A percentile compares a stretch with the other conserved stretches of the same genome.
Conservation (phyloP, 163 green algal species). For the Chlorella variabilis region DNA sequence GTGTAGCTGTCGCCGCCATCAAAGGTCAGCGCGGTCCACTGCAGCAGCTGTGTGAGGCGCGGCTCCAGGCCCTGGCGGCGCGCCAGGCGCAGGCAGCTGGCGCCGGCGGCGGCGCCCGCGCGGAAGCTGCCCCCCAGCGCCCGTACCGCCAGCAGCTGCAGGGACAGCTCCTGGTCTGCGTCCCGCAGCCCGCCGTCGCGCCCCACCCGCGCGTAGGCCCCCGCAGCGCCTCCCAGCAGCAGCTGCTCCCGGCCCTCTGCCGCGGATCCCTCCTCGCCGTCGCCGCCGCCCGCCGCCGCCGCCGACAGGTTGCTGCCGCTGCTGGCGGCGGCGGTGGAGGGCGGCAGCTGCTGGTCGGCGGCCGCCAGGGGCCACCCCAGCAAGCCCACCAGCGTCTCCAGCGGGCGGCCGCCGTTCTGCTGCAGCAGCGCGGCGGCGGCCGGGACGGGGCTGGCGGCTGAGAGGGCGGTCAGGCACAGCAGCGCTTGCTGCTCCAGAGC, state of each 20-base stretch:
- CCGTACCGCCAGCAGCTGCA: slow-evolving; percentile 44
- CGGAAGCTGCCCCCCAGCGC: slow-evolving; percentile 11
- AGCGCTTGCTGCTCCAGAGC: slow-evolving; percentile 19
- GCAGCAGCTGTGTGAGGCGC: slow-evolving; percentile 49
- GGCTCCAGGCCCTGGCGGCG: slow-evolving; percentile 26
- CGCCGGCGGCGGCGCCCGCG: neutral
- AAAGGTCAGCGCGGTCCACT: slow-evolving; percentile 52
- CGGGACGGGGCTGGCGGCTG: neutral
- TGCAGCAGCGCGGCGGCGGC: slow-evolving; percentile 4
- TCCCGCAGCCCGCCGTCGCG: slow-evolving; percentile 2
- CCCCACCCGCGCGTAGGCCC: neutral
- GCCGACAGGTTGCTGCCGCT: neutral
- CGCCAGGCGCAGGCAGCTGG: slow-evolving; percentile 20
- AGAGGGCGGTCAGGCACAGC: slow-evolving; percentile 29
- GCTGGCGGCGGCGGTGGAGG: neutral
- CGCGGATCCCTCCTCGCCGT: neutral
- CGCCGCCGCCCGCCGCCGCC: neutral
- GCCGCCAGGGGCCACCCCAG: slow-evolving; percentile 46
- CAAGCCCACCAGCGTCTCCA: slow-evolving; percentile 28
- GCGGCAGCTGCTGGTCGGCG: neutral
- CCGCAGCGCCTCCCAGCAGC: too few species aligned
- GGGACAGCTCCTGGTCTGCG: slow-evolving; percentile 37
- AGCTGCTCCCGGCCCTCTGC: too few species aligned
- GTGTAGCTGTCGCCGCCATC: neutral
- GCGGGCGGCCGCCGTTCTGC: neutral